Percentiles rank a stretch among this genome's conserved stretches.
Evolutionary conservation across 108 stramenopile genomes (phyloP).

Genomic region (Schizochytrium sp.): DNA sequence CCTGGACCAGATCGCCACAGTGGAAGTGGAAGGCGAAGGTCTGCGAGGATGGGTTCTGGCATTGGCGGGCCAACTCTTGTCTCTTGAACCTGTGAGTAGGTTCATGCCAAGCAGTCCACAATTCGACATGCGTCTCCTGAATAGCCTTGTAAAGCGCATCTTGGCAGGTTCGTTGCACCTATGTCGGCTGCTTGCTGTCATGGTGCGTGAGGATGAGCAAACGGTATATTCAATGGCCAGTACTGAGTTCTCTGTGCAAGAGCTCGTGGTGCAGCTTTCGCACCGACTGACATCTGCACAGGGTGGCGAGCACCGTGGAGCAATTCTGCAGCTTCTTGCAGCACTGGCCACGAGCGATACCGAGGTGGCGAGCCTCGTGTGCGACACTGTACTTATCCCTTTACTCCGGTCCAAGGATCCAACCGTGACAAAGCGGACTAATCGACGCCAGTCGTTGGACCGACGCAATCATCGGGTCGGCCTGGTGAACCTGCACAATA

Average conservation of each 20-base stretch:
- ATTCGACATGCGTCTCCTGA: background rate
- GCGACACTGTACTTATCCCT: background rate
- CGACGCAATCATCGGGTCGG: conserved; percentile 61
- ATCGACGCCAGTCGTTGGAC: background rate
- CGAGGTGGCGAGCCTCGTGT: background rate
- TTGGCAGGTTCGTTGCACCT: background rate
- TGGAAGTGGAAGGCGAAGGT: background rate
- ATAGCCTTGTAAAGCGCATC: background rate
- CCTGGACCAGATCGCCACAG: background rate
- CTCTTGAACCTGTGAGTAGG: background rate
- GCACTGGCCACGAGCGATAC: background rate
- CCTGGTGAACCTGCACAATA: conserved; percentile 90
- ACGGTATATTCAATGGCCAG: background rate
- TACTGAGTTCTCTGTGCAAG: background rate
- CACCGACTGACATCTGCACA: background rate
- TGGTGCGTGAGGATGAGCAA: background rate
- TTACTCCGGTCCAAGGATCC: background rate
- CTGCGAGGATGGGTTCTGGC: background rate
- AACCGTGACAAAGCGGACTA: background rate
- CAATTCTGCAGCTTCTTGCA: background rate
- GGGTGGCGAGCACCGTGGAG: background rate
- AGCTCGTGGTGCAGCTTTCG: background rate
- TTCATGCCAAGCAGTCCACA: background rate
- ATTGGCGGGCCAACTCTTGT: background rate
- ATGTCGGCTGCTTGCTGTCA: background rate